Evolutionary conservation across 2,329 filamentous ascomycete genomes (phyloP).

Genomic region (Clarireedia hainanense): DNA sequence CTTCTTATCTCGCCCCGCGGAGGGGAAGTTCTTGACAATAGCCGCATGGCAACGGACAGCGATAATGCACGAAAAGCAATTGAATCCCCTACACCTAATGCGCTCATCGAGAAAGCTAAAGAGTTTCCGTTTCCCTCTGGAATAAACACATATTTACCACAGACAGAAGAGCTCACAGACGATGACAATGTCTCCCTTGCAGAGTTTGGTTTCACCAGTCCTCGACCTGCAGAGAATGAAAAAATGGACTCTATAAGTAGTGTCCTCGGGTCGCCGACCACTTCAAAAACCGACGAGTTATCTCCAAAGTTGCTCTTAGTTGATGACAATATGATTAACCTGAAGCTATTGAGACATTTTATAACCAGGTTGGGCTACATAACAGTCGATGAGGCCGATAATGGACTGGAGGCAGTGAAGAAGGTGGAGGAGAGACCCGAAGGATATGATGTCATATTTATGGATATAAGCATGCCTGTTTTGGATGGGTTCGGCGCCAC

Average conservation of each 20-base stretch:
- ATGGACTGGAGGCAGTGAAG: conserved; percentile 42
- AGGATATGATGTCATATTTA: conserved; percentile 36
- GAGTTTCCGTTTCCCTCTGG: conserved; percentile 26
- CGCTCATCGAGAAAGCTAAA: conserved; percentile 17
- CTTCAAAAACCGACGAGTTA: not conserved
- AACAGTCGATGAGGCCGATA: conserved; percentile 35
- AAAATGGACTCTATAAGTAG: not conserved
- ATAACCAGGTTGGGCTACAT: conserved; percentile 33
- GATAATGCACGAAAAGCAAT: conserved; percentile 27
- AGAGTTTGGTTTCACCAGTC: not conserved
- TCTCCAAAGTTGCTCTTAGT: conserved; percentile 30
- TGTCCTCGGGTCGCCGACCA: not conserved
- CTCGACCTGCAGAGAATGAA: not conserved
- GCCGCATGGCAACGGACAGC: conserved; percentile 27
- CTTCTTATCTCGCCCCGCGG: conserved; percentile 19
- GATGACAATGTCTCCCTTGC: not conserved
- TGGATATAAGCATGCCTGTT: conserved; percentile 48
- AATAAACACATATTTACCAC: not conserved
- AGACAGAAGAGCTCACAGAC: not conserved
- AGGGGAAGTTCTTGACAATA: conserved; percentile 26
- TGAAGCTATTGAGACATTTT: conserved; percentile 33
- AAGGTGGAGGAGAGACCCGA: conserved; percentile 31
- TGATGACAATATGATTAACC: conserved; percentile 37
- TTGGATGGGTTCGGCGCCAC: conserved; percentile 45
- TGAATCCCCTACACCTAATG: conserved; percentile 26